Evolutionary conservation across 1,284 basidiomycete species (phyloP).

Genomic region (Porogramme epimiltina): DNA sequence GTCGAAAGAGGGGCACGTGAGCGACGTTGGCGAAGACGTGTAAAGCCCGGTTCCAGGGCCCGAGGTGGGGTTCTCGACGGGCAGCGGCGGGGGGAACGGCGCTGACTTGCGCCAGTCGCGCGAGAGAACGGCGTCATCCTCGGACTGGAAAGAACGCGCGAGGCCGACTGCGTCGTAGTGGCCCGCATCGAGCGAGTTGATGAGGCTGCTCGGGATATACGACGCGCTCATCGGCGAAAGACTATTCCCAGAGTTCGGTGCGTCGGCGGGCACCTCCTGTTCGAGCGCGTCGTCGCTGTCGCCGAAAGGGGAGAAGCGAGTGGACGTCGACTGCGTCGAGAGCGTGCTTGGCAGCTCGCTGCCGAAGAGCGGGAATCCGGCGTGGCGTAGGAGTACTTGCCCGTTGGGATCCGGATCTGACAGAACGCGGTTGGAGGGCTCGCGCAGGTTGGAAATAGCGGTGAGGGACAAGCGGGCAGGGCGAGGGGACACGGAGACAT

Average conservation of each 20-base stretch:
- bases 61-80: conserved; percentile 30
- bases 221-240: conserved; percentile 38
- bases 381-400: conserved; percentile 32
- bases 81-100: conserved; percentile 23
- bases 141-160: conserved; percentile 57
- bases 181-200: conserved; percentile 52
- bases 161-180: conserved; percentile 28
- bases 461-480: conserved; percentile 41
- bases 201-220: conserved; percentile 60
- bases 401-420: conserved; percentile 21
- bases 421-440: conserved; percentile 16
- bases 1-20: conserved; percentile 32
- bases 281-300: conserved; percentile 38
- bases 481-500: conserved; percentile 34
- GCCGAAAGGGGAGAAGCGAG: conserved; percentile 54
- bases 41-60: conserved; percentile 25
- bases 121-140: conserved; percentile 53
- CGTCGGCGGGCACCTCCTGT: conserved; percentile 10
- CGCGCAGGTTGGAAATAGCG: conserved; percentile 37
- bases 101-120: conserved; percentile 46
- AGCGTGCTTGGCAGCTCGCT: conserved; percentile 36
- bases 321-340: conserved; percentile 29
- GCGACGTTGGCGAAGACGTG: conserved; percentile 38
- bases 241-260: conserved; percentile 19
- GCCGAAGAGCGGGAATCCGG: conserved; percentile 45